Evolutionary conservation across 2,329 filamentous ascomycete genomes (phyloP).

Genomic region (Chrysoporthe deuterocubensis): DNA sequence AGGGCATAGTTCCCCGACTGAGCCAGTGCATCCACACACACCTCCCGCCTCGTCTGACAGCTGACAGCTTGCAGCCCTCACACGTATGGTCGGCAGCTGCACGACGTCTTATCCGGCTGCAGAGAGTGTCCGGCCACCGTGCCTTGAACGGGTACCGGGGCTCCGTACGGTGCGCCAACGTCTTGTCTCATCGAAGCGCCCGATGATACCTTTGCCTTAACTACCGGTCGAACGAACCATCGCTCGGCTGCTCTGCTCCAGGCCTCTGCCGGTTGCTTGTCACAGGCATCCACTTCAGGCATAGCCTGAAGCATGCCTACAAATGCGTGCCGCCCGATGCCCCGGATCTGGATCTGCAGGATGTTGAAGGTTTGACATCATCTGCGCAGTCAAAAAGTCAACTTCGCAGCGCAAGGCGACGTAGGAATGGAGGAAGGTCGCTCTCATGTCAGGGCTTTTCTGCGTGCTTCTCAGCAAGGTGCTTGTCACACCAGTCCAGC

Average conservation of each 20-base stretch:
- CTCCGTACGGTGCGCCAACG: slow-evolving; percentile 9
- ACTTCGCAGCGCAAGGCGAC: neutral
- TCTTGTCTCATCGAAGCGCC: slow-evolving; percentile 9
- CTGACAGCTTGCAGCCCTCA: neutral
- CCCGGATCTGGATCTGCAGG: slow-evolving; percentile 17
- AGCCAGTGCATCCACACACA: neutral
- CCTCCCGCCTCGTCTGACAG: slow-evolving; percentile 16
- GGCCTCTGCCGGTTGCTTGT: neutral
- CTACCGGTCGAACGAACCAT: neutral
- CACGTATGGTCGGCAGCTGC: slow-evolving; percentile 1
- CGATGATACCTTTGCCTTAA: neutral
- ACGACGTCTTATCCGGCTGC: slow-evolving; percentile 10
- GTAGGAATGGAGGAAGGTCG: neutral
- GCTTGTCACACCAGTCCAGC: neutral
- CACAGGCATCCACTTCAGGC: slow-evolving; percentile 8
- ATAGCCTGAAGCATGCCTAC: slow-evolving; percentile 19
- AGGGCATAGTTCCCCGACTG: neutral
- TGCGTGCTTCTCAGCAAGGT: neutral
- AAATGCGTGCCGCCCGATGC: slow-evolving; percentile 13
- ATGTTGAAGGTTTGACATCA: slow-evolving; percentile 12
- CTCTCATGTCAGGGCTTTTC: neutral
- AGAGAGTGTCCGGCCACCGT: slow-evolving; percentile 3
- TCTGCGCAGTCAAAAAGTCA: slow-evolving; percentile 16
- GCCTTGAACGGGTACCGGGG: neutral
- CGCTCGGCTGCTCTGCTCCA: neutral